Percentiles rank a stretch among this genome's conserved stretches.
phyloP scores from a whole-genome alignment of 306 rosid genomes.

The Lablab purpureus region DNA sequence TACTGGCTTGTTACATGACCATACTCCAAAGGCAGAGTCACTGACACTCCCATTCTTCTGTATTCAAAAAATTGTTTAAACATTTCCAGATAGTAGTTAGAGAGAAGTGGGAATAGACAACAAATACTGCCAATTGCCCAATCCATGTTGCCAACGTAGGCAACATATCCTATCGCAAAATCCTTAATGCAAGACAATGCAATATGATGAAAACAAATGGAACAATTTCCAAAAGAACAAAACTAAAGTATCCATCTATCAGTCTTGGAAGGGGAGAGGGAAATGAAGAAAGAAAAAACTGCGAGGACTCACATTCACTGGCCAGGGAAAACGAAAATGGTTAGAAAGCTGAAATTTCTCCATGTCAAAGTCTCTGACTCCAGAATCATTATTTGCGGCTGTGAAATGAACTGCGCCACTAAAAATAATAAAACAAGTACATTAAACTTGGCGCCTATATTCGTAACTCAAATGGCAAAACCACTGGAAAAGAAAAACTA shows the following conservation, averaged over 20 bases:
- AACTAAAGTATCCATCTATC: conserved; percentile 24
- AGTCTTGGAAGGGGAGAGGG: conserved; percentile 1
- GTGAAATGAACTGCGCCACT: conserved; percentile 90
- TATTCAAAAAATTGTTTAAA: neutral
- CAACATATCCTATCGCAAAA: conserved; percentile 26
- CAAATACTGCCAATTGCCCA: neutral
- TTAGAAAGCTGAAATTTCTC: conserved; percentile 84
- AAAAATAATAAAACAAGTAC: conserved; percentile 26
- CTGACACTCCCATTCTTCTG: neutral
- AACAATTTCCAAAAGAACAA: conserved; percentile 3
- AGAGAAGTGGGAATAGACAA: conserved; percentile 8
- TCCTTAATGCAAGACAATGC: neutral
- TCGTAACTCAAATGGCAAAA: conserved; percentile 47
- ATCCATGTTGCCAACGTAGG: conserved; percentile 4
- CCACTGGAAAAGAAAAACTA: conserved; percentile 53
- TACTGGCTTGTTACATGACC: conserved; percentile 6
- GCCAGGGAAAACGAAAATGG: conserved; percentile 80
- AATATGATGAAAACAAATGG: neutral
- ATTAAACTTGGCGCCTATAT: neutral
- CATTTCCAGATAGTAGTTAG: conserved; percentile 2
- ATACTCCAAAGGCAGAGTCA: conserved; percentile 1
- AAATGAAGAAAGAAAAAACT: conserved; percentile 2
- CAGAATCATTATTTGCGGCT: conserved; percentile 80
- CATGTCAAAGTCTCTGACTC: conserved; percentile 83
- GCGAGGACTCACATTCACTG: conserved; percentile 72